phyloP scores from a whole-genome alignment of 768 basidiomycete genomes.

The Arthromyces matolae region DNA sequence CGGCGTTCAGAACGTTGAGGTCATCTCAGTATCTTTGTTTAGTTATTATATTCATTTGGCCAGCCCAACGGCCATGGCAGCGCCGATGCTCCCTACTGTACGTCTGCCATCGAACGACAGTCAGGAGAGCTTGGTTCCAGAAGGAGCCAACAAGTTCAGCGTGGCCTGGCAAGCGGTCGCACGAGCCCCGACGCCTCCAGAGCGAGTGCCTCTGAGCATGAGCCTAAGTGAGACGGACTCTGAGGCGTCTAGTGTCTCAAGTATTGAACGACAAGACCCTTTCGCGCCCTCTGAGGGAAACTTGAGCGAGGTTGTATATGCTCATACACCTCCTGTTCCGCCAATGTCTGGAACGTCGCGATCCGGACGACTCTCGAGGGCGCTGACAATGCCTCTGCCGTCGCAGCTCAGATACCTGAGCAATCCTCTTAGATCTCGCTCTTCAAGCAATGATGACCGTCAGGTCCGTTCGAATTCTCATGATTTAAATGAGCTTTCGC shows the following conservation, averaged over 20 bases:
- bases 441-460: not conserved
- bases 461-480: slow-evolving; percentile 23
- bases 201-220: slow-evolving; percentile 39
- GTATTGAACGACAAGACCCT: slow-evolving; percentile 14
- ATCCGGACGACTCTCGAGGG: slow-evolving; percentile 56
- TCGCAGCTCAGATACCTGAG: slow-evolving; percentile 72
- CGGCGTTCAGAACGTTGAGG: not conserved
- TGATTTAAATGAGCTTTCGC: slow-evolving; percentile 65
- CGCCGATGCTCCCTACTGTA: slow-evolving; percentile 43
- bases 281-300: no score
- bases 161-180: slow-evolving; percentile 52
- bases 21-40: not conserved
- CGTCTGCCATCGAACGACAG: slow-evolving; percentile 45
- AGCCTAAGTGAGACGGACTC: slow-evolving; percentile 50
- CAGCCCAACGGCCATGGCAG: slow-evolving; percentile 27
- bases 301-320: slow-evolving; percentile 20
- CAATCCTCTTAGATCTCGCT: slow-evolving; percentile 47
- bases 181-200: slow-evolving; percentile 35
- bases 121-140: slow-evolving; percentile 39
- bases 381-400: slow-evolving; percentile 77
- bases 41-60: slow-evolving; percentile 8
- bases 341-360: slow-evolving; percentile 12
- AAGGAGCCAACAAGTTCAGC: slow-evolving; percentile 56
- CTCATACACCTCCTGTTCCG: slow-evolving; percentile 11
- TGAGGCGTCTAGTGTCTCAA: slow-evolving; percentile 42